Base-by-base conservation (phyloP, 768 basidiomycete genomes). In the Tulasnella sp. region DNA sequence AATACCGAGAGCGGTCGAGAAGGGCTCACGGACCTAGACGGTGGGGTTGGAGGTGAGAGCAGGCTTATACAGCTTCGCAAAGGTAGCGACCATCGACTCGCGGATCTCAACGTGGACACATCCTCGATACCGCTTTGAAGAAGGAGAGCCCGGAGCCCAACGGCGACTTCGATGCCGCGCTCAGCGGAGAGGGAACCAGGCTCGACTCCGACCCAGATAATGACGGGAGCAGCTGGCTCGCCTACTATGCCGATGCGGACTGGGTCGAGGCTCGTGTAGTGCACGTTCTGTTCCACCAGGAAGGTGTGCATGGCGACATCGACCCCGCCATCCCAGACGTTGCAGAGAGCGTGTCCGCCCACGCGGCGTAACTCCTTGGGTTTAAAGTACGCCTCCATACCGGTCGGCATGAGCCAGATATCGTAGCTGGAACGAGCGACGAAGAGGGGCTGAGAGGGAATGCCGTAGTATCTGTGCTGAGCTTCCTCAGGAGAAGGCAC, bases 391-490 rank as follows among this genome's bases (percentile, higher is more conserved):
- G 63, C 34, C 74, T 77, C 77, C 34, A 80, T 80, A 41, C 79
- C 81, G 62, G 77, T 26, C 41, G 80, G 80, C 74, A 81, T 82
- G 36, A 35, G 62, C 80, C 41, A 67, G 32, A 22, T 35, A 9
- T 80, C 80, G 22, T 77, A 78, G 65, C 36, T 39, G 22, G 65
- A 34, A 76, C 81, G 75, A 74, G 73, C 80, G 77, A 82, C 76
- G 35, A 82, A 76, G 76, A 78, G 78, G 73, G 81, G 81, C 16
- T 80, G 79, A 72, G 81, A 75, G 22, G 76, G 72, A 44, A 82
- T 9, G 72, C 79, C 81, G 67, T 65, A 67, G 68, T 81, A 82
- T 75, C 80, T 82, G 19, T 77, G 75, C 42, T 75, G 22, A 5
- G 75, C 75, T 76, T 82, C 81, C 7, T 11, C 59, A n/a, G 59